A percentile compares a stretch with the other conserved stretches of the same genome.
Conservation (phyloP, 108 stramenopile species). For the Nannochloropsis salina region DNA sequence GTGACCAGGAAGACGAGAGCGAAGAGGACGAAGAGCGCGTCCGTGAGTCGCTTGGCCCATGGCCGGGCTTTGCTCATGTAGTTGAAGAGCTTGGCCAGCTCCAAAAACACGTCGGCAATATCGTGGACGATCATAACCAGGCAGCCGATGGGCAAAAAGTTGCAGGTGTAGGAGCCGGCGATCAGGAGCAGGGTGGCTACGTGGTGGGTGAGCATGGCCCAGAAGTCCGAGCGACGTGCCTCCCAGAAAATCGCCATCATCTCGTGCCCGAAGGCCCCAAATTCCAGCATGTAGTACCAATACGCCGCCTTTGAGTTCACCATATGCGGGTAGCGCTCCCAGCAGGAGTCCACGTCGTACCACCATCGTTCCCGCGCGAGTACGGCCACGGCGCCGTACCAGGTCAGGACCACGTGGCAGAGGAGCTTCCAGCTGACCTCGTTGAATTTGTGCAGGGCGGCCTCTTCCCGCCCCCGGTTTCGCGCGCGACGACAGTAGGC, state of each 20-base stretch:
- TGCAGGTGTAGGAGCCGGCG: conserved; percentile 12
- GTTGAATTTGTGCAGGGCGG: neutral
- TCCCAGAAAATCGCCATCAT: conserved; percentile 7
- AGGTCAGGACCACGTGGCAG: neutral
- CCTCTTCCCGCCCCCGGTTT: neutral
- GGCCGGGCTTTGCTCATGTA: conserved; percentile 28
- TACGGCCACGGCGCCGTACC: neutral
- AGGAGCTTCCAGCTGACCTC: neutral
- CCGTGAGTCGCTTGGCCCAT: conserved; percentile 8
- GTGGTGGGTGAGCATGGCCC: conserved; percentile 9
- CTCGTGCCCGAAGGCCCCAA: neutral
- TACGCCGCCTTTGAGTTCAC: neutral
- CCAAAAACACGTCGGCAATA: conserved; percentile 27
- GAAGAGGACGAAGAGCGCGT: conserved; percentile 26
- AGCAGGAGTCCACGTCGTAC: conserved; percentile 1
- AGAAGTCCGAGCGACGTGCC: neutral
- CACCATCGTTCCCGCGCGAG: neutral
- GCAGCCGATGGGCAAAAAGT: conserved; percentile 22
- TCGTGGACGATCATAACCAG: conserved; percentile 27
- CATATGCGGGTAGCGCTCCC: neutral
- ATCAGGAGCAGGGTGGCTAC: neutral
- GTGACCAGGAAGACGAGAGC: conserved; percentile 29
- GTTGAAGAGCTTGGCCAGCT: conserved; percentile 31
- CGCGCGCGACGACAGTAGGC: neutral
- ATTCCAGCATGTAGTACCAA: neutral